Base-by-base conservation (phyloP, 2,329 filamentous ascomycete species). In the Exophiala calicioides region DNA sequence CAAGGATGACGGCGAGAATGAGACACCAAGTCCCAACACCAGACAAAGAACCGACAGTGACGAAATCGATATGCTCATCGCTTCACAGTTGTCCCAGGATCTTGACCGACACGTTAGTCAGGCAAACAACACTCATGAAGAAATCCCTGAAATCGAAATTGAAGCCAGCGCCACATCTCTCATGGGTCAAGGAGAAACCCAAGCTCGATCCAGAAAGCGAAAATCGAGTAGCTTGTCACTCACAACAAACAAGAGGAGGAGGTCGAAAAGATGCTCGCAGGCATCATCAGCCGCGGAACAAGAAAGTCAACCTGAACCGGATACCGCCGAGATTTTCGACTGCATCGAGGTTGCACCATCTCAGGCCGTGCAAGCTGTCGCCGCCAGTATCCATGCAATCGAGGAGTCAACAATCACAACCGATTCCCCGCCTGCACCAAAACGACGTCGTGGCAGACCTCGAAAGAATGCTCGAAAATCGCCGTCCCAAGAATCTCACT, bases 61-160 rank as follows among this genome's bases (percentile, higher is more conserved):
- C 47, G 67, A 72, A 21, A 61, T 69, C 49, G 70, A 74, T 35
- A 62, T 65, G 9, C 67, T 72, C 47, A 65, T 70, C 45, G 70
- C 68, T 8, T 73, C 70, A 15, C 71, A 74, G 50, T 58, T 74
- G 4, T 68, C 67, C 42, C 67, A 71, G 49, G 70, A 73, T 50
- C 57, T 73, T 31, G 68, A 68, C 15, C 48, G 47, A 31, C 48
- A 55, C 20, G 12, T 55, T 9, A 44, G 41, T 33, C 35, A 50
- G 36, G 38, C 34, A 16, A 33, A 32, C 10, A 35, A 36, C 8
- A 34, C n/a, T 32, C 31, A 32, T 19, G 15, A 3, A 13, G n/a
- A n/a, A n/a, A n/a, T n/a, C n/a, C n/a, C n/a, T n/a, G n/a, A n/a
- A n/a, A n/a, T n/a, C n/a, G n/a, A n/a, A n/a, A n/a, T n/a, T n/a